Evolutionary conservation across 495 filamentous ascomycete genomes (phyloP), one percentile per base, ranked within the genome.

Genomic region (Annulohypoxylon nitens): DNA sequence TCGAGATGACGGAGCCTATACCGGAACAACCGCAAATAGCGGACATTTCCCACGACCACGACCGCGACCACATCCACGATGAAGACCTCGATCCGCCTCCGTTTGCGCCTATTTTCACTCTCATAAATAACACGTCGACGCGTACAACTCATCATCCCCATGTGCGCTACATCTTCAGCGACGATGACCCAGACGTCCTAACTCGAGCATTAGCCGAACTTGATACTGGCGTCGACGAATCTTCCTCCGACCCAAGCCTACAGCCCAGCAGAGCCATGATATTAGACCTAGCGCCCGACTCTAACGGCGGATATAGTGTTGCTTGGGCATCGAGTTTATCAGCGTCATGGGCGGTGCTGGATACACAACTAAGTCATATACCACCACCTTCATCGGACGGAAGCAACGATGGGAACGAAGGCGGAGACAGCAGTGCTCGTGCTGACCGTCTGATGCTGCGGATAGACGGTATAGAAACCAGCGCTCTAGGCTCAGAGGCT

Each of bases 111-210:
- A 85, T 92, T 81, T 93, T 92, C 80, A 85, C 89, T 8, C 83
- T 93, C 43, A 81, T 93, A 69, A 82, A 87, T 66, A 88, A 90
- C 76, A 73, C 83, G 14, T 81, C 79, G 16, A 83, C 80, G 12
- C 83, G 82, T 30, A 86, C 86, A 54, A 86, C 85, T 8, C 83
- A 93, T 81, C 86, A 95, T 80, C 95, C 97, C 69, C 89, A 86
- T 45, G 90, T 97, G 2, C 93, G 95, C 85, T 98, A 98, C 82
- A 88, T 97, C 68, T 98, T 97, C 82, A 87, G 86, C 71, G 92
- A 95, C 76, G 93, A 97, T 80, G 88, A 90, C 66, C 83, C 85
- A 9, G 90, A 92, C 9, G 82, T 91, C 50, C 80, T 93, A 34
- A 91, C 91, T 6, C 78, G 79, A 57, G 82, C 81, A 14, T 76